Evolutionary conservation across 2,329 filamentous ascomycete species (phyloP).

Genomic region (Parafenestella ontariensis): DNA sequence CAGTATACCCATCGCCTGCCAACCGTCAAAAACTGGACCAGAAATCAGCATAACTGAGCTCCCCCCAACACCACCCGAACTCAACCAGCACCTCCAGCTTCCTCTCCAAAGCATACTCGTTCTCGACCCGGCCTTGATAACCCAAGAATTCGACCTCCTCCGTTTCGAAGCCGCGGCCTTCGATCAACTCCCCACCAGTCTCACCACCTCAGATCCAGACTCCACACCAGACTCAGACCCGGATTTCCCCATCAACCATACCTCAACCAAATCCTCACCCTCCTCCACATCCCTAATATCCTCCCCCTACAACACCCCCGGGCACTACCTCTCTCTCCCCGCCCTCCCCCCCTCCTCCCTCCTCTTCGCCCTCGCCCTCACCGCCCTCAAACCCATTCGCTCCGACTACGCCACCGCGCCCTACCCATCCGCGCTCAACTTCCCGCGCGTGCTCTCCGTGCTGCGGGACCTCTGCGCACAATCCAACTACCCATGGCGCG

Average conservation of each 20-base stretch:
- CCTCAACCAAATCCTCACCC: too few relatives aligned
- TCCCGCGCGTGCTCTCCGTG: slow-evolving; percentile 66
- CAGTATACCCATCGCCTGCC: background rate
- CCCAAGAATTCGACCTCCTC: slow-evolving; percentile 41
- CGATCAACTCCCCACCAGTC: slow-evolving; percentile 26
- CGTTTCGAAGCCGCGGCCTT: slow-evolving; percentile 45
- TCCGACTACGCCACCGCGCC: slow-evolving; percentile 77
- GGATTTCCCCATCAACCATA: too few relatives aligned
- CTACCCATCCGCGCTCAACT: slow-evolving; percentile 81
- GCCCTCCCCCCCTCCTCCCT: slow-evolving; percentile 70
- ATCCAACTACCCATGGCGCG: slow-evolving; percentile 62
- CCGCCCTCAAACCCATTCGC: slow-evolving; percentile 66
- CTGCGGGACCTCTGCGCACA: slow-evolving; percentile 61
- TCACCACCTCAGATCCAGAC: background rate
- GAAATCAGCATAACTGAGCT: background rate
- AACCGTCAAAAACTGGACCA: background rate
- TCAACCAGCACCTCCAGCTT: background rate
- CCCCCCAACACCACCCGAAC: background rate
- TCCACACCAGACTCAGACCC: too few relatives aligned
- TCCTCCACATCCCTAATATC: slow-evolving; percentile 61
- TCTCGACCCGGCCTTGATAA: slow-evolving; percentile 32
- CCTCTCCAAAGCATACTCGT: slow-evolving; percentile 12
- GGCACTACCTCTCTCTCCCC: slow-evolving; percentile 76
- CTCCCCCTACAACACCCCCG: slow-evolving; percentile 76
- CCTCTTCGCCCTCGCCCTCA: slow-evolving; percentile 75